These are phyloP conservation scores for Diplocarpon rosae DNA, from an alignment of 2,329 filamentous ascomycete species.

Conservation along the genomic window DNA sequence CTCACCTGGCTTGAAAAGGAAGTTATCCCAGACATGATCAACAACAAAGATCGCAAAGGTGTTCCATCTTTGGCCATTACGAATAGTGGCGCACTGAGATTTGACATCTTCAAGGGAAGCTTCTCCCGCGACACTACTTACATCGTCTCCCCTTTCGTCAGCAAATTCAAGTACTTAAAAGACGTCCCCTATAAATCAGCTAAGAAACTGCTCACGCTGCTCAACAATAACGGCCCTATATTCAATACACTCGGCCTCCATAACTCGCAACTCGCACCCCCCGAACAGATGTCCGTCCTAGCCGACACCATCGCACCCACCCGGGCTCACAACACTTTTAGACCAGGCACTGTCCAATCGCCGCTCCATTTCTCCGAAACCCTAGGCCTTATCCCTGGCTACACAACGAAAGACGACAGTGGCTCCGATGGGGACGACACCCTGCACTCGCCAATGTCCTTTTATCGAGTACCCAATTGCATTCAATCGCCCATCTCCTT, in stretches of 20 bases:
- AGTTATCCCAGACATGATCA: slow-evolving; percentile 59
- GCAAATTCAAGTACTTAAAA: slow-evolving; percentile 62
- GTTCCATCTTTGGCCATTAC: slow-evolving; percentile 61
- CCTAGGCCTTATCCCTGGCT: slow-evolving; percentile 51
- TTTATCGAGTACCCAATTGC: slow-evolving; percentile 73
- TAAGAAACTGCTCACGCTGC: slow-evolving; percentile 49
- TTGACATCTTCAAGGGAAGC: slow-evolving; percentile 86
- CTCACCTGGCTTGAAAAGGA: slow-evolving; percentile 69
- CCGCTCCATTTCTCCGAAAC: slow-evolving; percentile 23
- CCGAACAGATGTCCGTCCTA: slow-evolving; percentile 23
- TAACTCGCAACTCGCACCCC: slow-evolving; percentile 22
- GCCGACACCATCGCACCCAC: slow-evolving; percentile 12
- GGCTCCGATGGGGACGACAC: slow-evolving; percentile 86
- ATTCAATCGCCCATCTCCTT: slow-evolving; percentile 62
- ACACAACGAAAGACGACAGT: slow-evolving; percentile 80
- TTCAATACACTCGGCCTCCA: slow-evolving; percentile 22
- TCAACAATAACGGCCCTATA: slow-evolving; percentile 45
- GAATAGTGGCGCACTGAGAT: slow-evolving; percentile 87
- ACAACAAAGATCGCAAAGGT: slow-evolving; percentile 44
- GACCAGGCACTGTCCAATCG: slow-evolving; percentile 26
- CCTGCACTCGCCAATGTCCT: slow-evolving; percentile 61
- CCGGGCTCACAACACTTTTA: neutral
- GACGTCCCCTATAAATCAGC: slow-evolving; percentile 74
- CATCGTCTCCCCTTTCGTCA: slow-evolving; percentile 80
- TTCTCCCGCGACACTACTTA: slow-evolving; percentile 85